Evolutionary conservation across 2,329 filamentous ascomycete species (phyloP).

Genomic region (Penicillium sp.): DNA sequence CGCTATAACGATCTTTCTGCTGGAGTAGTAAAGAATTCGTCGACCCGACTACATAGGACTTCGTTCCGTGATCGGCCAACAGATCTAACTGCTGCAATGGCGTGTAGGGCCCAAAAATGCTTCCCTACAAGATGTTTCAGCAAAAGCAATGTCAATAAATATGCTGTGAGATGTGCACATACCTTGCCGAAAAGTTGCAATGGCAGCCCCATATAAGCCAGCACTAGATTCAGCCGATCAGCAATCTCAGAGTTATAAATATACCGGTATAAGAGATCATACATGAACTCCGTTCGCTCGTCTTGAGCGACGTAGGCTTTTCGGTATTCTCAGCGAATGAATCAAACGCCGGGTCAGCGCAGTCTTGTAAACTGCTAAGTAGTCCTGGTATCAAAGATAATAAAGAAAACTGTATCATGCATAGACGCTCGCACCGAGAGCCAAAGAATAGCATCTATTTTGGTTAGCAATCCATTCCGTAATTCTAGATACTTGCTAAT

Average conservation of each 20-base stretch:
- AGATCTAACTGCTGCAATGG: conserved; percentile 93
- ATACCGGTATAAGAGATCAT: conserved; percentile 18
- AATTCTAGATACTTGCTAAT: neutral
- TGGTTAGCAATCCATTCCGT: neutral
- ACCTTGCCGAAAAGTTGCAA: conserved; percentile 93
- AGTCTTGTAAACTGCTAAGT: conserved; percentile 87
- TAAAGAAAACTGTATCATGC: conserved; percentile 97
- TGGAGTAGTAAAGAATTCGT: conserved; percentile 92
- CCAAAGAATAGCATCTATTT: conserved; percentile 94
- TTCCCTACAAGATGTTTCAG: conserved; percentile 60
- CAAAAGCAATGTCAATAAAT: conserved; percentile 59
- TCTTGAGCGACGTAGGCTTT: conserved; percentile 79
- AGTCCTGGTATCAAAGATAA: conserved; percentile 93
- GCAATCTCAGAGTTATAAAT: neutral
- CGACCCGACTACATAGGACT: conserved; percentile 95
- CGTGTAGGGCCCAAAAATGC: conserved; percentile 93
- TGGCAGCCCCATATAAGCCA: conserved; percentile 91
- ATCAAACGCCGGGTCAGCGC: conserved; percentile 88
- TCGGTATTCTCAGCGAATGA: conserved; percentile 70
- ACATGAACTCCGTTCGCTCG: conserved; percentile 83
- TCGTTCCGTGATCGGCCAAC: conserved; percentile 87
- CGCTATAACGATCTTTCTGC: conserved; percentile 92
- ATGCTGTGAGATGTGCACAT: conserved; percentile 30
- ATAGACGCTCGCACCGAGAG: conserved; percentile 89
- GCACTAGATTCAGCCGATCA: conserved; percentile 45